Evolutionary conservation across 306 rosid genomes (phyloP).

Genomic region (Hippophae rhamnoides): DNA sequence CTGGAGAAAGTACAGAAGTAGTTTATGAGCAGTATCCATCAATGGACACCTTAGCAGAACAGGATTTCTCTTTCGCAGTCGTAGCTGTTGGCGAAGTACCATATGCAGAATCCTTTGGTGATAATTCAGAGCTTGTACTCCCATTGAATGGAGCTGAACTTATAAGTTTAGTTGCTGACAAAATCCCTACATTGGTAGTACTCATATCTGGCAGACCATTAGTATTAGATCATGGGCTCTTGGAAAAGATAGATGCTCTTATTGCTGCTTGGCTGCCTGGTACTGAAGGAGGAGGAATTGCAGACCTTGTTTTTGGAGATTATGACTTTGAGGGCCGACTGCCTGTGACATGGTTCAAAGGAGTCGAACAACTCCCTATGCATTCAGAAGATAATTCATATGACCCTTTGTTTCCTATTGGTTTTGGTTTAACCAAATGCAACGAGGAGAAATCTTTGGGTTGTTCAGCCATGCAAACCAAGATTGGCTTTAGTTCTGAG

Average conservation of each 20-base stretch:
- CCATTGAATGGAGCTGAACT: slow-evolving; percentile 32
- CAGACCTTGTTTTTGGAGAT: slow-evolving; percentile 61
- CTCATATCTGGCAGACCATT: slow-evolving; percentile 60
- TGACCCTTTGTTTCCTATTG: slow-evolving; percentile 54
- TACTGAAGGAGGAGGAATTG: slow-evolving; percentile 56
- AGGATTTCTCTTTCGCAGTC: slow-evolving; percentile 46
- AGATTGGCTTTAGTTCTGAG: no score
- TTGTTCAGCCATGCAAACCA: neutral
- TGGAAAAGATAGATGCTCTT: slow-evolving; percentile 47
- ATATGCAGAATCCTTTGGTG: slow-evolving; percentile 47
- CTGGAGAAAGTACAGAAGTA: slow-evolving; percentile 45
- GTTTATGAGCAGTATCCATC: slow-evolving; percentile 39
- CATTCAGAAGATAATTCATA: slow-evolving; percentile 12
- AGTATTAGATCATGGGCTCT: slow-evolving; percentile 38
- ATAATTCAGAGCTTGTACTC: slow-evolving; percentile 42
- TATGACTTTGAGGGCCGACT: slow-evolving; percentile 54
- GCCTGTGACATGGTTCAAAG: slow-evolving; percentile 55
- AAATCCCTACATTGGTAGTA: slow-evolving; percentile 52
- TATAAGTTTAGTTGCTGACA: slow-evolving; percentile 38
- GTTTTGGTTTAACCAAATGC: slow-evolving; percentile 32
- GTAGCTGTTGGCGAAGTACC: slow-evolving; percentile 63
- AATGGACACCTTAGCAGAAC: slow-evolving; percentile 22
- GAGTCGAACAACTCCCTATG: slow-evolving; percentile 28
- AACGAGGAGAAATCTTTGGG: neutral
- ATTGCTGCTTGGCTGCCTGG: slow-evolving; percentile 85